Conservation (phyloP, 768 basidiomycete species). For the Lactarius vividus region DNA sequence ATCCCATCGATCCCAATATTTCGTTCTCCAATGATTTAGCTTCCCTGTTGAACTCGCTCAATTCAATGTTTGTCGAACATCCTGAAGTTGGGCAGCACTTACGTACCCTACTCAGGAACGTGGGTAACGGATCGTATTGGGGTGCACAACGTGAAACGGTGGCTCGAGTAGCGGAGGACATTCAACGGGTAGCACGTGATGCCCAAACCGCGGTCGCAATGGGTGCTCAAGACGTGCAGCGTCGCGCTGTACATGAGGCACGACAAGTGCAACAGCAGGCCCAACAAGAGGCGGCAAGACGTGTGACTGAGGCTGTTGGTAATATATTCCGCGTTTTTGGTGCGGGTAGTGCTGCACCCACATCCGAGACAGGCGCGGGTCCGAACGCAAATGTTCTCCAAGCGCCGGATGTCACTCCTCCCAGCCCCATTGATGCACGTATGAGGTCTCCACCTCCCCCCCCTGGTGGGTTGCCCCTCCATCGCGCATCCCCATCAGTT, state of each 20-base stretch:
- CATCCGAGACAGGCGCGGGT: background rate
- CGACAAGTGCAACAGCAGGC: constrained; percentile 46
- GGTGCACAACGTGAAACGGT: constrained; percentile 56
- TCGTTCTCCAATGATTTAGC: constrained; percentile 67
- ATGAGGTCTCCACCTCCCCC: background rate
- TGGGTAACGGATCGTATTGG: constrained; percentile 69
- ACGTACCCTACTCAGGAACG: constrained; percentile 60
- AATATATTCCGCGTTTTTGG: constrained; percentile 56
- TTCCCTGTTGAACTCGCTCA: constrained; percentile 53
- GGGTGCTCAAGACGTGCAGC: constrained; percentile 33
- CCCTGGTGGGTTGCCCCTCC: background rate
- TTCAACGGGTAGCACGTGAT: constrained; percentile 46
- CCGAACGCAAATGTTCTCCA: background rate
- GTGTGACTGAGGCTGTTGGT: constrained; percentile 61
- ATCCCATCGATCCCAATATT: constrained; percentile 33
- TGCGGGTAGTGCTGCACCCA: constrained; percentile 23
- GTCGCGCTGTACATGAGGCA: background rate
- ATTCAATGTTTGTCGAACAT: constrained; percentile 55
- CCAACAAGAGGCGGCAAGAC: constrained; percentile 64
- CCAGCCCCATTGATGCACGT: background rate
- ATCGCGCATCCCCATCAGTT: background rate
- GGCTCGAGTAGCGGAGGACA: constrained; percentile 53
- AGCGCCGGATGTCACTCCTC: background rate
- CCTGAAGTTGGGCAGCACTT: constrained; percentile 71
- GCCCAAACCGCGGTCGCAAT: constrained; percentile 35